Base-by-base conservation (phyloP, 371 early-diverging fungal species). In the Mortierella sp. region DNA sequence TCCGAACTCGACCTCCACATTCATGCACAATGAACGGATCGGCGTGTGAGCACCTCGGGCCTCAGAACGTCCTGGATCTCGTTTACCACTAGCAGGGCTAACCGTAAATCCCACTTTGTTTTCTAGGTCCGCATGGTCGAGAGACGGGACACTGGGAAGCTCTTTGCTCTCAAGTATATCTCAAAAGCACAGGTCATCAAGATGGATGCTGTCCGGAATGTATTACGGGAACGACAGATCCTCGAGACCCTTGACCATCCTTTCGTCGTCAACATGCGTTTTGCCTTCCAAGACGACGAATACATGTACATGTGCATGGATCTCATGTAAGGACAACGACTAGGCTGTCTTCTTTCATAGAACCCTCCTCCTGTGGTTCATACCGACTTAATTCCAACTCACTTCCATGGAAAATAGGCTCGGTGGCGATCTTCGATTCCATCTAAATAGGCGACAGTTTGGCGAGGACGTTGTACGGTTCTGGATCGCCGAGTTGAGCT, bases 241-340 rank as follows among this genome's bases (percentile, higher is more conserved):
- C 79, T 95, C 12, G 94, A 94, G 68, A 82, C 89, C 29, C 66
- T 95, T 22, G 86, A 90, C 60, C 91, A 93, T 77, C 90, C 94
- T 0, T 92, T 92, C 60, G 81, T 95, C 22, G 88, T 87, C 64
- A 90, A 92, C 67, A 67, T 95, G 52, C 86, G 93, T 34, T 95
- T 91, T 80, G 91, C 93, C 2, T 95, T 93, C 64, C 94, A 94
- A 73, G 95, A 95, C 65, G 85, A 86, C 34, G 90, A 92, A 25
- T 86, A 90, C 63, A 85, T 94, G 87, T 94, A 90, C 67, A 94
- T 95, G 96, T 91, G 92, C 29, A 82, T 94, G 61, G 94, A 95
- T 71, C 82, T 94, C 50, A 93, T 94, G 93, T 86, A 60, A 69
- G 70, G 21, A 37, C 2, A 37, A 24, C 17, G 37, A 29, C 9